phyloP scores from a whole-genome alignment of 2,329 filamentous ascomycete genomes.

The Aspergillus ustus region DNA sequence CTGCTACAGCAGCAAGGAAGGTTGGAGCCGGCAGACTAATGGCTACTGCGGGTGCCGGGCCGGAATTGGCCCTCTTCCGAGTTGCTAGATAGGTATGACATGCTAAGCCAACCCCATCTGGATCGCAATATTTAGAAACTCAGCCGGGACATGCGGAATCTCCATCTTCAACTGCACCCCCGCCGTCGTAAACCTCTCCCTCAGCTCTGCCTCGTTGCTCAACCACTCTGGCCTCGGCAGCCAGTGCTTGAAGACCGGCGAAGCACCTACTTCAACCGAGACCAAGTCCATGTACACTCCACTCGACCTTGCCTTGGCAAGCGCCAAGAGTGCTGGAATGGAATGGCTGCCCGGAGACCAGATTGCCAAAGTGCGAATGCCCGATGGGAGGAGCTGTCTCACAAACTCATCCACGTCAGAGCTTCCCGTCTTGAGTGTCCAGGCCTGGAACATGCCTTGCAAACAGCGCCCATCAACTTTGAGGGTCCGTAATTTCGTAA shows the following conservation, averaged over 20 bases:
- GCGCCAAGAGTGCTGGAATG: too few relatives aligned
- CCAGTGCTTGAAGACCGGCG: background rate
- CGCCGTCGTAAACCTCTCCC: background rate
- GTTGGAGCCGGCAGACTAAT: too few relatives aligned
- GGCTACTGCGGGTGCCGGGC: too few relatives aligned
- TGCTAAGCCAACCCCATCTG: background rate
- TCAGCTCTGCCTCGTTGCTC: background rate
- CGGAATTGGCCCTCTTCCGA: too few relatives aligned
- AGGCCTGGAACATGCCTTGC: constrained; percentile 6
- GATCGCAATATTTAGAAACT: background rate
- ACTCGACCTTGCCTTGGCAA: too few relatives aligned
- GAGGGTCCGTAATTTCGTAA: background rate
- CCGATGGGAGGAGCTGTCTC: too few relatives aligned
- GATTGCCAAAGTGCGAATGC: too few relatives aligned
- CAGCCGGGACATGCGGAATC: background rate
- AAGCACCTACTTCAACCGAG: background rate
- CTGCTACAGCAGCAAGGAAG: too few relatives aligned
- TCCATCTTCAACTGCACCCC: background rate
- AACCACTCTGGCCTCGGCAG: constrained; percentile 2
- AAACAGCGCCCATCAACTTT: background rate
- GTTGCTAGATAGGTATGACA: background rate
- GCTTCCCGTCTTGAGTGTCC: constrained; percentile 3
- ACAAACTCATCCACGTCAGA: background rate
- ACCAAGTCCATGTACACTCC: too few relatives aligned
- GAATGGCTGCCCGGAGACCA: too few relatives aligned